These are phyloP conservation scores for Thermoascus crustaceus DNA, from an alignment of 2,329 filamentous ascomycete genomes.

Conservation along the genomic window DNA sequence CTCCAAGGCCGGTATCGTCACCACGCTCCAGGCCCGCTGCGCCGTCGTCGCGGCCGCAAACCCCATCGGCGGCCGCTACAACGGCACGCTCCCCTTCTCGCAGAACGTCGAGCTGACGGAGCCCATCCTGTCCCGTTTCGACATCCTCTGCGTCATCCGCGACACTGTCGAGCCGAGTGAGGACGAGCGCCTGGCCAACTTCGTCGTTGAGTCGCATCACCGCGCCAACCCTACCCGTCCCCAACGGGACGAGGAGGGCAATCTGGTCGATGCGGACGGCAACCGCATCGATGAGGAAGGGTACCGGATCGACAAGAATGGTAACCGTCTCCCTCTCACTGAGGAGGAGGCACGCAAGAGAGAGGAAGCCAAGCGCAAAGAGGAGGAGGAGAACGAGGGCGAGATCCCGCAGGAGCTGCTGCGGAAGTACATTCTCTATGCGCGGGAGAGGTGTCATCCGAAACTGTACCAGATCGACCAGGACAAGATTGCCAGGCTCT, in stretches of 20 bases:
- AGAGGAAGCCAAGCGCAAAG: slow-evolving; percentile 32
- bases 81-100: slow-evolving; percentile 89
- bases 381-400: slow-evolving; percentile 49
- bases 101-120: slow-evolving; percentile 96
- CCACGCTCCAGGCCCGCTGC: slow-evolving; percentile 89
- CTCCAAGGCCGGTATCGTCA: slow-evolving; percentile 96
- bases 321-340: slow-evolving; percentile 22
- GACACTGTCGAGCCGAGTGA: slow-evolving; percentile 89
- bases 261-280: slow-evolving; percentile 37
- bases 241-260: slow-evolving; percentile 36
- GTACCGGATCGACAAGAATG: slow-evolving; percentile 40
- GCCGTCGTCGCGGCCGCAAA: slow-evolving; percentile 96
- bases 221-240: slow-evolving; percentile 69
- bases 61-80: slow-evolving; percentile 92
- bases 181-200: slow-evolving; percentile 86
- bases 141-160: slow-evolving; percentile 90
- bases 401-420: slow-evolving; percentile 86
- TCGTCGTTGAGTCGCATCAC: slow-evolving; percentile 90
- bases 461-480: slow-evolving; percentile 97
- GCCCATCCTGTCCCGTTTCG: slow-evolving; percentile 94
- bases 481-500: slow-evolving; percentile 89
- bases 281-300: slow-evolving; percentile 56
- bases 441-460: slow-evolving; percentile 76
- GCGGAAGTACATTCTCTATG: slow-evolving; percentile 94
- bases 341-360: slow-evolving; percentile 41